phyloP scores from a whole-genome alignment of 768 basidiomycete species.

The Calocybe indica region DNA sequence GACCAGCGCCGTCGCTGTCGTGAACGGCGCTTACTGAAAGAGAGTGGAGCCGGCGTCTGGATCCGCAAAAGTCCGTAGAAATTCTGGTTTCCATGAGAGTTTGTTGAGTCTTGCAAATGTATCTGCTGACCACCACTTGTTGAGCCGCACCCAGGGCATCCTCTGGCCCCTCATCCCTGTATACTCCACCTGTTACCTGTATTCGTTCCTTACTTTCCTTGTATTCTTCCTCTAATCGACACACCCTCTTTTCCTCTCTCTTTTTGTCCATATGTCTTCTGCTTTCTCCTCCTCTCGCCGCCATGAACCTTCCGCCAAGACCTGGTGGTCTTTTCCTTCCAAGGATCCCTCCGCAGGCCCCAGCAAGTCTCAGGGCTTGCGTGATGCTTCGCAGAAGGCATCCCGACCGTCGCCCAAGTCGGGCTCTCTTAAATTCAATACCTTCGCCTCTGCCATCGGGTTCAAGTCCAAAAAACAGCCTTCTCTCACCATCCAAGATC shows the following conservation, averaged over 20 bases:
- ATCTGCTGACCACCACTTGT: no score
- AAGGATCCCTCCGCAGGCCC: slow-evolving; percentile 12
- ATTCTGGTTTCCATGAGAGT: no score
- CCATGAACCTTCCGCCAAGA: slow-evolving; percentile 28
- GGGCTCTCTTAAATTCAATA: slow-evolving; percentile 40
- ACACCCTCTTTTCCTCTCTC: slow-evolving; percentile 11
- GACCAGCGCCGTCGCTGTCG: no score
- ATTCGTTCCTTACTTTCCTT: no score
- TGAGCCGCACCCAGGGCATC: no score
- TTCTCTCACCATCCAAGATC: slow-evolving; percentile 48
- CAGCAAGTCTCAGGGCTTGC: slow-evolving; percentile 19
- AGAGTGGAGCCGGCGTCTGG: no score
- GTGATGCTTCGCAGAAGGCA: slow-evolving; percentile 21
- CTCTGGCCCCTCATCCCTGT: no score
- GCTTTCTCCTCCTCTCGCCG: slow-evolving; percentile 17
- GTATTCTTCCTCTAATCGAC: no score
- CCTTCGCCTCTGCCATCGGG: slow-evolving; percentile 56
- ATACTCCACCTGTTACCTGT: no score
- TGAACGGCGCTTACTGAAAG: no score
- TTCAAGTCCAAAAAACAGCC: slow-evolving; percentile 58
- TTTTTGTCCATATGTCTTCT: slow-evolving; percentile 25
- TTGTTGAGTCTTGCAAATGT: no score
- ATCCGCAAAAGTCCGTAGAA: no score
- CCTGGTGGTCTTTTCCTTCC: slow-evolving; percentile 40
- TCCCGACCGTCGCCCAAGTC: slow-evolving; percentile 15